These are phyloP conservation scores for Maudiozyma turicensis DNA, from an alignment of 805 yeast genomes.

Conservation along the genomic window DNA sequence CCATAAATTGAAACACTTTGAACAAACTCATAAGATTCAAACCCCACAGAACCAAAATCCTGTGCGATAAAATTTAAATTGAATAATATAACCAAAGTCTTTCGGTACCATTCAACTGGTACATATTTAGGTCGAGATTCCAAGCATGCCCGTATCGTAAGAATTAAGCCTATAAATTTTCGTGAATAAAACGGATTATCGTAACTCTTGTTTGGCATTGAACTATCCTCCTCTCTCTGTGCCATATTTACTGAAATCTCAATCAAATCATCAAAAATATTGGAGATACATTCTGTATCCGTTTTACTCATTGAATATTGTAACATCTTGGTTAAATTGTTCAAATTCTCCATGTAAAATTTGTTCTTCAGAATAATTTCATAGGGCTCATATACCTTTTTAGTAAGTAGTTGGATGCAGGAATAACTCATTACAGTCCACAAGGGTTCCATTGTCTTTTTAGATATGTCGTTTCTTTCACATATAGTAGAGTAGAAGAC, in stretches of 20 bases:
- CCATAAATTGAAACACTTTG: slow-evolving; percentile 13
- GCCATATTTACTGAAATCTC: slow-evolving; percentile 8
- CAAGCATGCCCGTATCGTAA: slow-evolving; percentile 12
- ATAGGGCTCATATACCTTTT: slow-evolving; percentile 5
- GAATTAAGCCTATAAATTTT: slow-evolving; percentile 13
- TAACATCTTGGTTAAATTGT: slow-evolving; percentile 15
- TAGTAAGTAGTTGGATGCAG: slow-evolving; percentile 7
- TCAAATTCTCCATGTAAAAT: slow-evolving; percentile 11
- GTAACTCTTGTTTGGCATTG: slow-evolving; percentile 8
- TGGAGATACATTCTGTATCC: not conserved
- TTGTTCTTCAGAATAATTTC: not conserved
- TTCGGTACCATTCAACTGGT: slow-evolving; percentile 9
- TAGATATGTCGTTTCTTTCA: slow-evolving; percentile 2
- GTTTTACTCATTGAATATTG: slow-evolving; percentile 6
- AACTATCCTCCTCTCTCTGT: slow-evolving; percentile 7
- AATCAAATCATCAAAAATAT: slow-evolving; percentile 7
- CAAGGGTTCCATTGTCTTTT: slow-evolving; percentile 3
- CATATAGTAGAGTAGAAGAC: slow-evolving; percentile 3
- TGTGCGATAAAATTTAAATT: slow-evolving; percentile 16
- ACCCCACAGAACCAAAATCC: slow-evolving; percentile 22
- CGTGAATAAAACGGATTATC: slow-evolving; percentile 11
- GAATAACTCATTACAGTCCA: slow-evolving; percentile 12
- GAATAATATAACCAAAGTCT: slow-evolving; percentile 12
- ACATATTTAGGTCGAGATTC: slow-evolving; percentile 1
- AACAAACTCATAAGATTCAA: slow-evolving; percentile 21